Conservation (phyloP, 169 alveolate species). For the Cryptosporidium parvum region DNA sequence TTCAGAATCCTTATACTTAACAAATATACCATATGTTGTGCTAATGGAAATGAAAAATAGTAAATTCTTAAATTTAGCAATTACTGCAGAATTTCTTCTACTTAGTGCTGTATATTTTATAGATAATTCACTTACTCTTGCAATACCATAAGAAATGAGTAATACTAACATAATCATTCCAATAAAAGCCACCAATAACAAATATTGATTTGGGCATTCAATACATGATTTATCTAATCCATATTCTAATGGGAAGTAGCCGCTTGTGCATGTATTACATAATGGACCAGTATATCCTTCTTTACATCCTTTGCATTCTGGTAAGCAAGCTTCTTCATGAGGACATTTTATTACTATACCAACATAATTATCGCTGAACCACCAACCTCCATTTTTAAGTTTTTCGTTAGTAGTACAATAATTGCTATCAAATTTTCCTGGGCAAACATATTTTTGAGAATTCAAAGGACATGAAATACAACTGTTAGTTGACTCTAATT, state of each 20-base stretch:
- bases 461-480: conserved; percentile 25
- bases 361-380: not conserved
- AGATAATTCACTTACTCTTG: conserved; percentile 58
- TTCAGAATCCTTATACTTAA: not conserved
- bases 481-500: conserved; percentile 27
- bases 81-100: conserved; percentile 39
- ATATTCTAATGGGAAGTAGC: conserved; percentile 30
- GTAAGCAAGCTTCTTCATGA: conserved; percentile 35
- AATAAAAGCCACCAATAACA: not conserved
- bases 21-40: conserved; percentile 36
- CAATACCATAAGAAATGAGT: conserved; percentile 37
- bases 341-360: conserved; percentile 64
- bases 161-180: conserved; percentile 14
- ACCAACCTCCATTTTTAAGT: conserved; percentile 52
- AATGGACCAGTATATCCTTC: conserved; percentile 64
- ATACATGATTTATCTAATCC: conserved; percentile 18
- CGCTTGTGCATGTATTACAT: conserved; percentile 33
- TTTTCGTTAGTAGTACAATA: conserved; percentile 12
- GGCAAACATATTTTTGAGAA: conserved; percentile 19
- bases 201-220: conserved; percentile 42
- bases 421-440: conserved; percentile 10
- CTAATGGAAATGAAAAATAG: conserved; percentile 31
- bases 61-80: conserved; percentile 37
- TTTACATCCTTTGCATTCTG: conserved; percentile 29
- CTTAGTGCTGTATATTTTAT: conserved; percentile 37